Evolutionary conservation across 129 eudicot species (phyloP).

Genomic region (Centrapalus pauciflorus): DNA sequence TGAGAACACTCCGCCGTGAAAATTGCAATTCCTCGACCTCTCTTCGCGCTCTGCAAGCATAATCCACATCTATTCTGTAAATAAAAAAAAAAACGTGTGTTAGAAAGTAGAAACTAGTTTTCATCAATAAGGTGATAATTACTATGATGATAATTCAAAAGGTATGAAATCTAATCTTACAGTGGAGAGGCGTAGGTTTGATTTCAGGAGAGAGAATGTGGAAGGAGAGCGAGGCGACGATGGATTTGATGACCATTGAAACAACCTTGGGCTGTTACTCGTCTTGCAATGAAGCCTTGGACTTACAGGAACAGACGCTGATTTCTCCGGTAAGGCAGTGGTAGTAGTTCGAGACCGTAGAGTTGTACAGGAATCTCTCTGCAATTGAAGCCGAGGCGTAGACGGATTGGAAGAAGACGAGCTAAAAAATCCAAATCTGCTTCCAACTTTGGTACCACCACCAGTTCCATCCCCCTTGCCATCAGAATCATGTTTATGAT

Average conservation of each 20-base stretch:
- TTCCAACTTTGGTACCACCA: slow-evolving; percentile 24
- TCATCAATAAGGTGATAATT: background rate
- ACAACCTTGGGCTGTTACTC: slow-evolving; percentile 31
- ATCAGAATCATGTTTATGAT: slow-evolving; percentile 5
- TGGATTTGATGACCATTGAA: slow-evolving; percentile 50
- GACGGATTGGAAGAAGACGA: slow-evolving; percentile 46
- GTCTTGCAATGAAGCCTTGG: slow-evolving; percentile 64
- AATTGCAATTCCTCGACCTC: slow-evolving; percentile 77
- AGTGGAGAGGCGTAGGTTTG: slow-evolving; percentile 56
- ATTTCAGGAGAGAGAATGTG: slow-evolving; percentile 62
- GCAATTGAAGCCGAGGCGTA: slow-evolving; percentile 48
- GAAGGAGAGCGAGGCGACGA: slow-evolving; percentile 86
- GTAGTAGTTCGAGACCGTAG: slow-evolving; percentile 52
- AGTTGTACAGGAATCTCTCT: slow-evolving; percentile 35
- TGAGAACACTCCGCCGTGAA: slow-evolving; percentile 94
- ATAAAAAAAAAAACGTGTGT: background rate
- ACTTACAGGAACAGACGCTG: slow-evolving; percentile 44
- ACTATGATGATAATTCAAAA: slow-evolving; percentile 1
- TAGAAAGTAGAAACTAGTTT: background rate
- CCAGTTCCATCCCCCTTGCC: background rate
- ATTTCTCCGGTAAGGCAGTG: slow-evolving; percentile 2
- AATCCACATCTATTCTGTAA: slow-evolving; percentile 70
- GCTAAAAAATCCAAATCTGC: slow-evolving; percentile 44
- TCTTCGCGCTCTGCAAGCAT: slow-evolving; percentile 58
- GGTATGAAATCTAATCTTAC: slow-evolving; percentile 32